phyloP scores from a whole-genome alignment of 768 basidiomycete genomes.

The Fomitopsis serialis region DNA sequence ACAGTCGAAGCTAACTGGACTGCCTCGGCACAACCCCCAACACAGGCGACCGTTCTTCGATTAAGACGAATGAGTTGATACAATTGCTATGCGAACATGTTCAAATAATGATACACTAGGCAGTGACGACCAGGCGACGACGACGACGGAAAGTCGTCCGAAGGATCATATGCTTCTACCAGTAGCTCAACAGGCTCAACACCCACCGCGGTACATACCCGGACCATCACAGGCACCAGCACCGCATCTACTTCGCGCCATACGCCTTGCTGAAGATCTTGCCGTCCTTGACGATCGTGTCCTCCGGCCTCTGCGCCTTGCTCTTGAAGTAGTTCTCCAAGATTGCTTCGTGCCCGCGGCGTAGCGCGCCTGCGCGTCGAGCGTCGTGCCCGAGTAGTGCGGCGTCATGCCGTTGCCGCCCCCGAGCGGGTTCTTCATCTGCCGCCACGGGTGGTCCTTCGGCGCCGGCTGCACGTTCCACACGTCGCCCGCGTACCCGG shows the following conservation, averaged over 20 bases:
- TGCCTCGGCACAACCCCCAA: no score
- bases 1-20: no score
- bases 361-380: constrained; percentile 87
- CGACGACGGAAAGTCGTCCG: no score
- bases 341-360: constrained; percentile 67
- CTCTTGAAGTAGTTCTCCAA: constrained; percentile 61
- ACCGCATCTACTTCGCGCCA: constrained; percentile 14
- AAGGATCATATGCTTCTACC: no score
- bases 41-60: no score
- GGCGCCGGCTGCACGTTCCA: constrained; percentile 89
- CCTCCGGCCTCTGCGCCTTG: constrained; percentile 67
- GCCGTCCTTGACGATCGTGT: constrained; percentile 68
- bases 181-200: no score
- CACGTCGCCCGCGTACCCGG: constrained; percentile 57
- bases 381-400: constrained; percentile 83
- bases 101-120: no score
- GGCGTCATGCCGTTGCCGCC: constrained; percentile 90
- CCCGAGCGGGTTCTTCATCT: constrained; percentile 71
- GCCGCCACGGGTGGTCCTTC: constrained; percentile 81
- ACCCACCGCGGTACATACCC: no score
- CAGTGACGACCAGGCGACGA: no score
- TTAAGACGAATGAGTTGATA: no score
- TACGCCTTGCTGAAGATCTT: constrained; percentile 40
- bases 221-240: no score
- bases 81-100: no score